A percentile compares a stretch with the other conserved stretches of the same genome.
These are phyloP conservation scores for Clitopilus hobsonii DNA, from an alignment of 768 basidiomycete species.

Conservation along the genomic window DNA sequence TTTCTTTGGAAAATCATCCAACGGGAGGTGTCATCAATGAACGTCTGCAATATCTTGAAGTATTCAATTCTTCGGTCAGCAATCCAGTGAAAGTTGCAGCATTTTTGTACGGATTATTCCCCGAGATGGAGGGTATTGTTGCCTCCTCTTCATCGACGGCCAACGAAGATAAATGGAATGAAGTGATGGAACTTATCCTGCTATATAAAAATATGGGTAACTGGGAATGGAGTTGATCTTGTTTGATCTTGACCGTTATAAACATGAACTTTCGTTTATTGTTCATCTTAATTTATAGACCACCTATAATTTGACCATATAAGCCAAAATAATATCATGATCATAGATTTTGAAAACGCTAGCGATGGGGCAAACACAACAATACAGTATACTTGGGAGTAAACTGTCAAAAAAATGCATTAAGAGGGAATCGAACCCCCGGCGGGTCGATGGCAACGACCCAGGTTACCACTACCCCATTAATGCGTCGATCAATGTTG, in stretches of 20 bases:
- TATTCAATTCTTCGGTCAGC: neutral
- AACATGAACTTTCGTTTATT: no score
- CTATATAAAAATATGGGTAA: neutral
- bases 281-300: no score
- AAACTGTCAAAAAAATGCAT: slow-evolving; percentile 41
- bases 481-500: slow-evolving; percentile 38
- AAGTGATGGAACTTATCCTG: neutral
- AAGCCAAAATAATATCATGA: no score
- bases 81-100: neutral
- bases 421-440: slow-evolving; percentile 87
- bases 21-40: neutral
- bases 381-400: no score
- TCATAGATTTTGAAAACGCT: no score
- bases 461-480: slow-evolving; percentile 66
- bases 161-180: neutral
- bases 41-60: neutral
- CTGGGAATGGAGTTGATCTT: no score
- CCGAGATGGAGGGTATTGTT: neutral
- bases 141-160: no score
- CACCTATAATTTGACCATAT: no score
- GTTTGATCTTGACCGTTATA: no score
- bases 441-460: slow-evolving; percentile 74
- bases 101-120: neutral
- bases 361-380: no score
- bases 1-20: neutral